Conservation (phyloP, 768 basidiomycete species). For the Rhodotorula diobovata region DNA sequence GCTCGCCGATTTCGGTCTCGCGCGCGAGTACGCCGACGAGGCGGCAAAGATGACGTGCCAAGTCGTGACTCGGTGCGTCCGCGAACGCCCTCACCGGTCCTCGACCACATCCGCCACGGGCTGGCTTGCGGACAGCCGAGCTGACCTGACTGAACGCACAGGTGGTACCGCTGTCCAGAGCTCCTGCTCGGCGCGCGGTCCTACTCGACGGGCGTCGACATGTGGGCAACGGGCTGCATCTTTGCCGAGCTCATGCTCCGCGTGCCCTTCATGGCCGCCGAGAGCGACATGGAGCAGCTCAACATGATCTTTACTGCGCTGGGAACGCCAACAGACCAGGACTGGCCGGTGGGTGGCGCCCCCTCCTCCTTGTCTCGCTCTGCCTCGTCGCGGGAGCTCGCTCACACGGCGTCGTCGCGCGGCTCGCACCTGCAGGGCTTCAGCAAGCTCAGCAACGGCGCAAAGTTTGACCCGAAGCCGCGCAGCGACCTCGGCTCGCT, state of each 20-base stretch:
- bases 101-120: too few relatives aligned
- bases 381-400: too few relatives aligned
- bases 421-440: conserved; percentile 61
- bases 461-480: conserved; percentile 78
- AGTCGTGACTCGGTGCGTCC: conserved; percentile 82
- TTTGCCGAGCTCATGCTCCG: conserved; percentile 96
- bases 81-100: background rate
- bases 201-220: conserved; percentile 86
- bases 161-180: conserved; percentile 98
- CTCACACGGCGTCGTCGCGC: too few relatives aligned
- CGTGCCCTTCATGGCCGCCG: conserved; percentile 90
- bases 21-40: conserved; percentile 91
- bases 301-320: conserved; percentile 90
- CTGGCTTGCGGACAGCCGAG: background rate
- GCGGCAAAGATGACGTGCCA: conserved; percentile 96
- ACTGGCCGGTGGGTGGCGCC: conserved; percentile 74
- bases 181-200: conserved; percentile 83
- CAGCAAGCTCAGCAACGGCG: conserved; percentile 81
- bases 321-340: conserved; percentile 91
- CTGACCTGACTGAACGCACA: conserved; percentile 44
- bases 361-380: too few relatives aligned
- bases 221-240: conserved; percentile 97
- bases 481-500: conserved; percentile 75
- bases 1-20: conserved; percentile 97
- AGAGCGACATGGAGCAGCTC: conserved; percentile 93